These are phyloP conservation scores for Pichia kluyveri DNA, from an alignment of 805 yeast genomes.

Conservation along the genomic window DNA sequence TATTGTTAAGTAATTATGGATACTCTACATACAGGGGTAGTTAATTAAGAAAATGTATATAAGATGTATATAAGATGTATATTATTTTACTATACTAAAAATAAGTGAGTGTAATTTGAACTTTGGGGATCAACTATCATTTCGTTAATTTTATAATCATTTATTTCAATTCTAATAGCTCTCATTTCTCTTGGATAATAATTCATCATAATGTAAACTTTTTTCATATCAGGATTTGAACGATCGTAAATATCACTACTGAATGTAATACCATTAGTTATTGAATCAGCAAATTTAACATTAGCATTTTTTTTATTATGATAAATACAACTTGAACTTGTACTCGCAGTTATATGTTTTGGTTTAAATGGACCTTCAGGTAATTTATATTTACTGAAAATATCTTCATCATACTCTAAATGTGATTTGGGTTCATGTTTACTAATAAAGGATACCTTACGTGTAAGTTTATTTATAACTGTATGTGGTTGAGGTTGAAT, in stretches of 20 bases:
- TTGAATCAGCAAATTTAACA: slow-evolving; percentile 35
- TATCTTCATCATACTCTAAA: background rate
- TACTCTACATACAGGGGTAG: slow-evolving; percentile 85
- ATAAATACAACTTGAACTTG: background rate
- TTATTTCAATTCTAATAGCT: slow-evolving; percentile 55
- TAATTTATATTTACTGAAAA: slow-evolving; percentile 4
- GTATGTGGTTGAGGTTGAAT: background rate
- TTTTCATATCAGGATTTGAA: slow-evolving; percentile 42
- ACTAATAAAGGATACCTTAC: background rate
- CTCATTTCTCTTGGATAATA: slow-evolving; percentile 43
- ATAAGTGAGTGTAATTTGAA: slow-evolving; percentile 55
- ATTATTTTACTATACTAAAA: slow-evolving; percentile 27
- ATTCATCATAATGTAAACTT: slow-evolving; percentile 31
- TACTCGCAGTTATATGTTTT: background rate
- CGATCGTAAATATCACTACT: slow-evolving; percentile 46
- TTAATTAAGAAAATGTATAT: slow-evolving; percentile 2
- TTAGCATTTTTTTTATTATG: background rate
- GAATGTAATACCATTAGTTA: slow-evolving; percentile 43
- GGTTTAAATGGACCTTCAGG: background rate
- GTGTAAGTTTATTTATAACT: background rate
- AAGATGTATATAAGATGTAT: too few species aligned
- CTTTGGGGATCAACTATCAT: slow-evolving; percentile 65
- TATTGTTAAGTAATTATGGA: slow-evolving; percentile 75
- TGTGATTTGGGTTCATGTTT: background rate
- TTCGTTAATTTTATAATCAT: slow-evolving; percentile 48